Percentiles rank a stretch among this genome's conserved stretches.
Conservation (phyloP, 305 asterid genomes). For the Nicotiana rustica region DNA sequence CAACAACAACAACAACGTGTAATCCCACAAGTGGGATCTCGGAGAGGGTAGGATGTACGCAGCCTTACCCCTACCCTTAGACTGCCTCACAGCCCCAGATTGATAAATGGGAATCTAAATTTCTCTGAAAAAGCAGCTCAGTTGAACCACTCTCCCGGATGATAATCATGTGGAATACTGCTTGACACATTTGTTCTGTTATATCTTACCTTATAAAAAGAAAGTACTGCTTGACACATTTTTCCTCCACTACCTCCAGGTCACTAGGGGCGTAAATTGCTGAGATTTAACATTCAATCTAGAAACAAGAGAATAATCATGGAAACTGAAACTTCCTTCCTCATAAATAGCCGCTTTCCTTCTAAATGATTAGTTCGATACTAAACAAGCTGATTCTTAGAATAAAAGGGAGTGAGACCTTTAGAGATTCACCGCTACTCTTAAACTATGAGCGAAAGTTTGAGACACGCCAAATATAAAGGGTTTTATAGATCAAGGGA, state of each 20-base stretch:
- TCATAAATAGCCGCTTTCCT: background rate
- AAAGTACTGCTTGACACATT: background rate
- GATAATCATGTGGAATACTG: conserved; percentile 15
- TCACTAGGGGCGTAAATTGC: background rate
- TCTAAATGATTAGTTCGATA: background rate
- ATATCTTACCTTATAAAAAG: too few species aligned
- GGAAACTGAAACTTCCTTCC: background rate
- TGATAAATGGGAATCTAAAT: background rate
- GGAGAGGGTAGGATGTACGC: too few species aligned
- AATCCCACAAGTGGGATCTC: too few species aligned
- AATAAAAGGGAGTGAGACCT: background rate
- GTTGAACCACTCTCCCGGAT: background rate
- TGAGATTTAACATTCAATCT: background rate
- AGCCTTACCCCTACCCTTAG: background rate
- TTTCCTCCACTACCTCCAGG: conserved; percentile 22
- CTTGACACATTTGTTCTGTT: too few species aligned
- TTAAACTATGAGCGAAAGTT: background rate
- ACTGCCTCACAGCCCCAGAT: background rate
- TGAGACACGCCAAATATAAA: background rate
- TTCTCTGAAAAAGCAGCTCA: background rate
- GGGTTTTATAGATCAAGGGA: conserved; percentile 9
- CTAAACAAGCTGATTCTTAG: background rate
- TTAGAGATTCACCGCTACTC: background rate
- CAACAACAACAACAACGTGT: too few species aligned
- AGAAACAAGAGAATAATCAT: conserved; percentile 20